These are phyloP conservation scores for Trichosanthes truncata DNA, from an alignment of 306 rosid species.

Conservation along the genomic window DNA sequence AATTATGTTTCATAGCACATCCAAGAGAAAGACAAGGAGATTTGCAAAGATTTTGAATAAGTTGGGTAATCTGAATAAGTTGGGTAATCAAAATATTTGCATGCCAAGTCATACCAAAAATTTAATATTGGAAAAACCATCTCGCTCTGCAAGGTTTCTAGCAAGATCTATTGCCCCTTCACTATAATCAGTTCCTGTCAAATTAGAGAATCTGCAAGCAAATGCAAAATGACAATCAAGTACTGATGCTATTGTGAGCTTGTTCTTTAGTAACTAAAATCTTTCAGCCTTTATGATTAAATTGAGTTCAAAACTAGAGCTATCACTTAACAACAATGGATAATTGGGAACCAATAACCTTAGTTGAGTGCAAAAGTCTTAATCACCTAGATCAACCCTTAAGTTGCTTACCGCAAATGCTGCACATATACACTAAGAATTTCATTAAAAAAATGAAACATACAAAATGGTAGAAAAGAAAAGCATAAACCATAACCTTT, in stretches of 20 bases:
- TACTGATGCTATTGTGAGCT: background rate
- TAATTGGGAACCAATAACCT: background rate
- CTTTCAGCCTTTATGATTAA: background rate
- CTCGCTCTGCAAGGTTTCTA: conserved; percentile 69
- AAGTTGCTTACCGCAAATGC: background rate
- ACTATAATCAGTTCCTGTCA: conserved; percentile 92
- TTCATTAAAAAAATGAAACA: background rate
- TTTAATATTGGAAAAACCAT: conserved; percentile 58
- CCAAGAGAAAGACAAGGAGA: background rate
- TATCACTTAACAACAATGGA: background rate
- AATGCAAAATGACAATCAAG: conserved; percentile 19
- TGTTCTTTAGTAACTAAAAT: background rate
- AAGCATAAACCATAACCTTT: too few species aligned
- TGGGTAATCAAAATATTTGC: background rate
- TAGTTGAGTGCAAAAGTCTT: background rate
- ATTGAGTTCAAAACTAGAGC: background rate
- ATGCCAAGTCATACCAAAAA: conserved; percentile 35
- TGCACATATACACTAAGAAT: background rate
- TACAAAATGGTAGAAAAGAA: background rate
- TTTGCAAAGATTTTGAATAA: background rate
- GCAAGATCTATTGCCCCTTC: conserved; percentile 85
- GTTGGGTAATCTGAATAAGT: too few species aligned
- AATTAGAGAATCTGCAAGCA: conserved; percentile 70
- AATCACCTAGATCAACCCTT: background rate
- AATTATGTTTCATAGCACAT: background rate